Conservation (phyloP, 75 land plant genomes). For the Pinus albicaulis region DNA sequence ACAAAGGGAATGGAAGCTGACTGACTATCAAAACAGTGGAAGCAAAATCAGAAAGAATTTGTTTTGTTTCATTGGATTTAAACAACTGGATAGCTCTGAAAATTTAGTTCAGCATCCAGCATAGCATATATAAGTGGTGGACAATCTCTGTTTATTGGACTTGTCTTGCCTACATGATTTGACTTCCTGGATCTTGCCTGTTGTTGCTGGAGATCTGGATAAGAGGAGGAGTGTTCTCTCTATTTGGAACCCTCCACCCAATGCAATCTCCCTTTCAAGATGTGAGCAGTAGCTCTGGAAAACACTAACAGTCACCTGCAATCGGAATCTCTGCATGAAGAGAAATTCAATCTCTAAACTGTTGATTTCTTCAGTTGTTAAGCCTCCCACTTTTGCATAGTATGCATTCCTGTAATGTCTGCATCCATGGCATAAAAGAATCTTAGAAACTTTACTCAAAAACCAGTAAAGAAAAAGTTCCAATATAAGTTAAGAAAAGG, state of each 20-base stretch:
- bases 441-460: background rate
- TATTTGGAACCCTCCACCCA: constrained; percentile 9
- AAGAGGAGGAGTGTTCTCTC: background rate
- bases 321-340: constrained; percentile 11
- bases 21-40: no score
- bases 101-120: no score
- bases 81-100: no score
- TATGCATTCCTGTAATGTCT: constrained; percentile 12
- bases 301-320: constrained; percentile 19
- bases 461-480: no score
- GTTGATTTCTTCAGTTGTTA: constrained; percentile 3
- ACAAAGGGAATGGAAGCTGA: no score
- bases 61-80: no score
- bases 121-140: no score
- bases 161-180: no score
- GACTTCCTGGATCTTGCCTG: no score
- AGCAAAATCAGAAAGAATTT: no score
- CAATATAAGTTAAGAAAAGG: no score
- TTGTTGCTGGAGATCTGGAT: background rate
- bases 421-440: background rate
- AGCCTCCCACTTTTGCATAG: constrained; percentile 16
- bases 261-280: background rate
- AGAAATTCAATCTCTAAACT: constrained; percentile 6
- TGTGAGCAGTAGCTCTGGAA: constrained; percentile 16
- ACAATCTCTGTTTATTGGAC: no score